Evolutionary conservation across 495 filamentous ascomycete species (phyloP).

Genomic region (Podospora didyma): DNA sequence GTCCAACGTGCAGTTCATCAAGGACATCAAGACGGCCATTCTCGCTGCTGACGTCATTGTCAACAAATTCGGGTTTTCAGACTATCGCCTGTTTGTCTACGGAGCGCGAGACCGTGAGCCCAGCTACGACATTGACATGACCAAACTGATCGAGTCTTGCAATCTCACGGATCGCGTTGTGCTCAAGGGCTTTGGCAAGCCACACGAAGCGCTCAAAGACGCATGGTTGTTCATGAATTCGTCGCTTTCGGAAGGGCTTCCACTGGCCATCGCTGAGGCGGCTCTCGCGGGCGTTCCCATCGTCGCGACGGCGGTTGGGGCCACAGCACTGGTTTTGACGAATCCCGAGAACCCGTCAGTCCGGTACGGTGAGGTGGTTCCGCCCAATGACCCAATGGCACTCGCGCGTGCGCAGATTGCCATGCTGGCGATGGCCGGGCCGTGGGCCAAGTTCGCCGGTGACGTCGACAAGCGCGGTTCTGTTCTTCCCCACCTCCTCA

Average conservation of each 20-base stretch:
- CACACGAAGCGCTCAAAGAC: slow-evolving; percentile 52
- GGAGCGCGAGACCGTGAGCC: slow-evolving; percentile 60
- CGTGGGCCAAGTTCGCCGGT: slow-evolving; percentile 43
- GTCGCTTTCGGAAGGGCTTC: slow-evolving; percentile 61
- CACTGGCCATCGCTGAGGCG: slow-evolving; percentile 59
- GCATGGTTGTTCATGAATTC: slow-evolving; percentile 66
- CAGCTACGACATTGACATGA: slow-evolving; percentile 57
- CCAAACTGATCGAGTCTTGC: slow-evolving; percentile 58
- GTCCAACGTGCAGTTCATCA: slow-evolving; percentile 64
- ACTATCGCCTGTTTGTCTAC: slow-evolving; percentile 60
- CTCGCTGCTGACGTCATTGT: slow-evolving; percentile 62
- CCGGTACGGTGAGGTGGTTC: slow-evolving; percentile 56
- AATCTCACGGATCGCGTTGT: slow-evolving; percentile 50
- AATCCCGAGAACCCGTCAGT: slow-evolving; percentile 50
- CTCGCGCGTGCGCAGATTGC: slow-evolving; percentile 59
- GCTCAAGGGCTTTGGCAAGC: slow-evolving; percentile 54
- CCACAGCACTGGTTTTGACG: slow-evolving; percentile 57
- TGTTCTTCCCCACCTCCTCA: slow-evolving; percentile 4
- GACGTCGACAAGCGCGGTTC: slow-evolving; percentile 15
- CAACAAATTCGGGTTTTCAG: slow-evolving; percentile 59
- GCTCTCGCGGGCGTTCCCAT: slow-evolving; percentile 59
- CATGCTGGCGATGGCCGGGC: slow-evolving; percentile 54
- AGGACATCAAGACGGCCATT: slow-evolving; percentile 63
- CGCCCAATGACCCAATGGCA: slow-evolving; percentile 56
- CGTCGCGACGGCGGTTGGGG: slow-evolving; percentile 65